phyloP scores from a whole-genome alignment of 2,329 filamentous ascomycete species.

The Fusarium humuli region DNA sequence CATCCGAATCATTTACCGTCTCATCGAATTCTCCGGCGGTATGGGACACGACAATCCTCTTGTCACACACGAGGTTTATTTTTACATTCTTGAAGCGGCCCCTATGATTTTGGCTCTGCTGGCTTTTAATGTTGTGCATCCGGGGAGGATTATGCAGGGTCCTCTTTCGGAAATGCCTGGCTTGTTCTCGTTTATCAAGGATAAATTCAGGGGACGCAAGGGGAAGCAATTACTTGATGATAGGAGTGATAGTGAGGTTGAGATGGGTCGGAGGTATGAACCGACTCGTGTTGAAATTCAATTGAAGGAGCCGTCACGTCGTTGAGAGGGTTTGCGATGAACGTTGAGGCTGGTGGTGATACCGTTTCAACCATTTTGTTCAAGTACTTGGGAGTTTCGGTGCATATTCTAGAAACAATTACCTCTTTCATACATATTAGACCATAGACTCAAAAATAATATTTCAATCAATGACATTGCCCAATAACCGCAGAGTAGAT shows the following conservation, averaged over 20 bases:
- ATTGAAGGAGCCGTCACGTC: not conserved
- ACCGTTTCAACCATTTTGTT: too few species aligned
- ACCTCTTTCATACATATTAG: not conserved
- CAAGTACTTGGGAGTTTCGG: too few species aligned
- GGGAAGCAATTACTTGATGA: slow-evolving; percentile 30
- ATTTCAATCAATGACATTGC: too few species aligned
- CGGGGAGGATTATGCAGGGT: slow-evolving; percentile 48
- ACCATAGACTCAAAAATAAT: not conserved
- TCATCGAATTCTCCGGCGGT: slow-evolving; percentile 63
- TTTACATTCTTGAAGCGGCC: slow-evolving; percentile 58
- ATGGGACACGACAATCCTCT: slow-evolving; percentile 43
- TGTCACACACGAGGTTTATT: slow-evolving; percentile 56
- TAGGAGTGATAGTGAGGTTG: slow-evolving; percentile 30
- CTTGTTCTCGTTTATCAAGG: slow-evolving; percentile 16
- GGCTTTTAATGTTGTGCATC: slow-evolving; percentile 57
- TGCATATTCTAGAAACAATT: not conserved
- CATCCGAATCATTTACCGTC: slow-evolving; percentile 65
- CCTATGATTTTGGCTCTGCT: slow-evolving; percentile 58
- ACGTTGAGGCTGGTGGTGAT: not conserved
- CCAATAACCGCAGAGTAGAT: too few species aligned
- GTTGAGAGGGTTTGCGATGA: not conserved
- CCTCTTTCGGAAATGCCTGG: slow-evolving; percentile 39
- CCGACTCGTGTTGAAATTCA: not conserved
- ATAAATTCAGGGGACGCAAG: not conserved
- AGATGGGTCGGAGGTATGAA: slow-evolving; percentile 20